Evolutionary conservation across 352 stramenopile species (phyloP), one percentile per base, ranked within the genome.

Genomic region (Phytopythium boreale): DNA sequence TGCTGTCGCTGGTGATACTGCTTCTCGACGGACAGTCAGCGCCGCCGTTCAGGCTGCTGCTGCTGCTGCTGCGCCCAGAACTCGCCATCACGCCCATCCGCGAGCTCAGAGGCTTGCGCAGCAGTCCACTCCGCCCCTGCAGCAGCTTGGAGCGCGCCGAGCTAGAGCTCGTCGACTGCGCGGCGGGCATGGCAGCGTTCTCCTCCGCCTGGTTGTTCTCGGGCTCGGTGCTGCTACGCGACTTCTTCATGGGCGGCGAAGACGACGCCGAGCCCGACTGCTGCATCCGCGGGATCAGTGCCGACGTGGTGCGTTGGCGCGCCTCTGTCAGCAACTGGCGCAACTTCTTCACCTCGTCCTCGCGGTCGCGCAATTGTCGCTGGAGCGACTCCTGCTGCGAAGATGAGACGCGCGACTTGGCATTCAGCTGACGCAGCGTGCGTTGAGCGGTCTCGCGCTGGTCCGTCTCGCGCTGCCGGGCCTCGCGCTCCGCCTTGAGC

Each of bases 311-410:
- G 29, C 86, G 79, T 52, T 88, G 81, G 3, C 86, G 82, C 8
- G 84, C 82, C 56, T 95, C 86, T 0, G 76, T 90, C 22, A 95
- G 63, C 69, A 82, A 63, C 26, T 90, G 80, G 9, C 86, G 82
- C 31, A 95, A 63, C 59, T 91, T 93, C 59, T 87, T 86, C 39
- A 95, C 86, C 61, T 95, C 86, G 43, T 89, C 80, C 61, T 95
- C 86, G 19, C 86, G 80, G 44, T 90, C 84, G n/a, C 78, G 76
- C 17, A 95, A 56, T 63, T 90, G 61, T n/a, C 75, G 78, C 62
- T 91, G 82, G 1, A 91, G 62, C 7, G 72, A 71, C 62, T 90
- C 86, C 43, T 91, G 77, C 56, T 95, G 86, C 11, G 75, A 88
- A 0, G 71, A 78, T 27, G 74, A 89, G 10, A 92, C 78, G n/a